phyloP scores from a whole-genome alignment of 2,329 filamentous ascomycete genomes.

The Venturia carpophila region DNA sequence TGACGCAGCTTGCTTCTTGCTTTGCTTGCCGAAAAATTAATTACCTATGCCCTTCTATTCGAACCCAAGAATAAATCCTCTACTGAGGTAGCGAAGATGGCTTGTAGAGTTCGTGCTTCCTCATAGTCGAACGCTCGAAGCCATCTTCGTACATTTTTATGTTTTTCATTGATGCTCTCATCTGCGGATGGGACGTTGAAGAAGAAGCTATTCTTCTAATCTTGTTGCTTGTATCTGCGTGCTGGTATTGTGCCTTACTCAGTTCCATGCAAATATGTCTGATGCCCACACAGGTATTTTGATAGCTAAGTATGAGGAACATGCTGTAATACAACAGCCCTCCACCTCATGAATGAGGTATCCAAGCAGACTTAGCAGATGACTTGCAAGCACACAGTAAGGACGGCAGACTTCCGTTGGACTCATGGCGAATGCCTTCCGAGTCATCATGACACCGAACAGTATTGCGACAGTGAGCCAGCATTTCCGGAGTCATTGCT shows the following conservation, averaged over 20 bases:
- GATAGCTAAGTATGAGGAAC: neutral
- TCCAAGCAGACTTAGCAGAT: neutral
- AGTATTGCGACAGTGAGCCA: no score
- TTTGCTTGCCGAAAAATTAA: neutral
- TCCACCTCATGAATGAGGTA: neutral
- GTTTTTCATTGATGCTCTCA: conserved; percentile 1
- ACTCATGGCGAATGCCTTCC: no score
- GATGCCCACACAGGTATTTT: neutral
- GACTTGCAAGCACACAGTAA: neutral
- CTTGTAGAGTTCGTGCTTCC: neutral
- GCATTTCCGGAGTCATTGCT: no score
- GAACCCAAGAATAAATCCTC: neutral
- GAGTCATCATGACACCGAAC: no score
- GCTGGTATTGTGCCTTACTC: neutral
- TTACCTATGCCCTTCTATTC: neutral
- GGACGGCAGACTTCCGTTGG: neutral
- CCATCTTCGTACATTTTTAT: neutral
- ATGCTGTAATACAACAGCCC: neutral
- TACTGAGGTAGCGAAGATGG: neutral
- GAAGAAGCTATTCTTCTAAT: neutral
- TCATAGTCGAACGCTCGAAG: neutral
- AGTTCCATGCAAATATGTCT: neutral
- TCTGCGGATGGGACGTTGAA: neutral
- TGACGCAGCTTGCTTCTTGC: neutral
- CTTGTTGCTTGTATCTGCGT: neutral